Base-by-base conservation (phyloP, 768 basidiomycete species). In the Tremella yokohamensis region DNA sequence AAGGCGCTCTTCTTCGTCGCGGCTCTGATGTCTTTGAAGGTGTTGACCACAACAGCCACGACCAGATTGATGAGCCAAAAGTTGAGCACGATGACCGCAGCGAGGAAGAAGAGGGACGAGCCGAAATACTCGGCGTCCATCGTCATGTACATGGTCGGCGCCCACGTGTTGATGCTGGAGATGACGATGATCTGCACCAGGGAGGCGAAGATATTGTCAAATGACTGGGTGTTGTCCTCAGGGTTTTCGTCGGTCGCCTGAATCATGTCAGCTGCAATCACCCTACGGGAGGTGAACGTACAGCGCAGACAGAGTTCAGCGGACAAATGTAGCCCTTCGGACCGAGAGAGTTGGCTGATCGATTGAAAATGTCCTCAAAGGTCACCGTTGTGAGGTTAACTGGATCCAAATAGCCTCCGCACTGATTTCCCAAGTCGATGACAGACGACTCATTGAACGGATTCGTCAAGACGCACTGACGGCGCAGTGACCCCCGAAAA, bases 31-130 rank as follows among this genome's bases (percentile, higher is more conserved):
- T 87, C 88, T 16, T 84, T 84, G 74, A 98, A 98, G 0, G 89
- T 89, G 69, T 90, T 88, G 25, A 90, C 90, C 62, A 94, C 93
- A n/a, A 96, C 91, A 16, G 93, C 92, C 56, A 96, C 89, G 72
- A 93, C 88, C 44, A 96, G 77, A 73, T 92, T 91, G 80, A 93
- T 86, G 57, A 94, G 81, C 78, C 78, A 79, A 73, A 96, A 90
- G 76, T 97, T 94, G 66, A 97, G 81, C 20, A 96, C 82, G 63
- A 98, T 79, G 60, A 97, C 79, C 54, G 85, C 86, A 26, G 85
- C 77, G 60, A 97, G 86, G 79, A 89, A 96, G 79, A 89, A 97
- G 58, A 92, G 79, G 61, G 83, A 87, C 0, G 90, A 89, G n/a
- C 86, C 78, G 72, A 87, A 89, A 77, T 86, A 93, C 70, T 98